Evolutionary conservation across 2,329 filamentous ascomycete species (phyloP).

Genomic region (Fusarium sp.): DNA sequence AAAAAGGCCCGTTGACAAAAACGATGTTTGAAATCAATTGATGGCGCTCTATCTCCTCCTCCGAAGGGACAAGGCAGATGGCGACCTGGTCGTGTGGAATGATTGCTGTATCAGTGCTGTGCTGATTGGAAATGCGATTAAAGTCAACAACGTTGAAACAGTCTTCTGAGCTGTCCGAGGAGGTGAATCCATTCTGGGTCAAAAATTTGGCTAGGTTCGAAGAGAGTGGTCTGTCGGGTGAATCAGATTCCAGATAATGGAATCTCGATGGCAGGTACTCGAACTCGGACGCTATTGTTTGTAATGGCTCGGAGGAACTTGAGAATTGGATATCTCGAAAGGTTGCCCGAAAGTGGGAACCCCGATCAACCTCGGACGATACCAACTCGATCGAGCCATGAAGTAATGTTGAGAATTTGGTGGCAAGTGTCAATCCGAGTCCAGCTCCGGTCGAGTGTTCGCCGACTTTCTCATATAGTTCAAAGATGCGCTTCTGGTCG

Average conservation of each 20-base stretch:
- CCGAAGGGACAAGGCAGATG: constrained; percentile 28
- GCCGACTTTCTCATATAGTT: constrained; percentile 54
- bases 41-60: not conserved
- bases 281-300: not conserved
- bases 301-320: not conserved
- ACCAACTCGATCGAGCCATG: constrained; percentile 51
- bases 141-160: constrained; percentile 31
- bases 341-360: constrained; percentile 52
- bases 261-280: constrained; percentile 16
- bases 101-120: not conserved
- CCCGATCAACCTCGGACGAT: constrained; percentile 47
- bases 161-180: constrained; percentile 1
- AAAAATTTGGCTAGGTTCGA: constrained; percentile 19
- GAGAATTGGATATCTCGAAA: constrained; percentile 25
- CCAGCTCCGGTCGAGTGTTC: constrained; percentile 52
- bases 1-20: constrained; percentile 26
- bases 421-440: constrained; percentile 54
- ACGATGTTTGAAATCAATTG: constrained; percentile 17
- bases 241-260: not conserved
- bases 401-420: constrained; percentile 52
- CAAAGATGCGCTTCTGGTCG: constrained; percentile 53
- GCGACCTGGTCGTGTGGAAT: constrained; percentile 17
- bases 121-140: constrained; percentile 5
- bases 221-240: not conserved
- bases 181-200: not conserved